Conservation (phyloP, 441 rosid species). For the Geranium incanum region DNA sequence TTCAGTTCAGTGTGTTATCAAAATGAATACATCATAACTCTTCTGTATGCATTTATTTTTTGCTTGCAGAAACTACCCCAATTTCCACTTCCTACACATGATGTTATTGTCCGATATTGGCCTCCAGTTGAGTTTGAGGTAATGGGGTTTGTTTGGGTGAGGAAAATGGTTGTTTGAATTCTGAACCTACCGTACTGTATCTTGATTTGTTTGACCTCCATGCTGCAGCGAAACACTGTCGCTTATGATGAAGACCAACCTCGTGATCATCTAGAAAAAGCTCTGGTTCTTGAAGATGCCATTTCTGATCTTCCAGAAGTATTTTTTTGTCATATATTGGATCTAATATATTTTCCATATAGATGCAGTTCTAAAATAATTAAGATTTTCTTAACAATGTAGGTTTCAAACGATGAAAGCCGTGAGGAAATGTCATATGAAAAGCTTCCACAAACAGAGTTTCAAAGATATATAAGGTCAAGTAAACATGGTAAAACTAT, state of each 20-base stretch:
- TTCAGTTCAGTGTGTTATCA: slow-evolving; percentile 1
- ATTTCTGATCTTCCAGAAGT: slow-evolving; percentile 61
- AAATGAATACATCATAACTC: not conserved
- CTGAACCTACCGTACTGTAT: not conserved
- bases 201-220: slow-evolving; percentile 4
- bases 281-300: slow-evolving; percentile 50
- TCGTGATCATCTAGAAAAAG: slow-evolving; percentile 31
- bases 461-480: slow-evolving; percentile 49
- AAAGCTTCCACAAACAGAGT: slow-evolving; percentile 41
- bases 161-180: not conserved
- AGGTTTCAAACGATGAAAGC: slow-evolving; percentile 50
- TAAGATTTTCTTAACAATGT: not conserved
- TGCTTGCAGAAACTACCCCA: slow-evolving; percentile 52
- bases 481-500: slow-evolving; percentile 41
- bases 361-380: not conserved
- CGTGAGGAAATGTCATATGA: slow-evolving; percentile 51
- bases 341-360: not conserved
- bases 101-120: slow-evolving; percentile 49
- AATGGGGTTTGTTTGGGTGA: slow-evolving; percentile 10
- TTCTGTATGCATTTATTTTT: slow-evolving; percentile 1
- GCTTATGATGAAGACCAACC: slow-evolving; percentile 39
- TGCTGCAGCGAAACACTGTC: slow-evolving; percentile 38
- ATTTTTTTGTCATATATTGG: slow-evolving; percentile 12
- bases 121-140: slow-evolving; percentile 67
- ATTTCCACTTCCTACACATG: slow-evolving; percentile 75